Conservation (phyloP, 2,329 filamentous ascomycete species). For the Juglanconis oblonga region DNA sequence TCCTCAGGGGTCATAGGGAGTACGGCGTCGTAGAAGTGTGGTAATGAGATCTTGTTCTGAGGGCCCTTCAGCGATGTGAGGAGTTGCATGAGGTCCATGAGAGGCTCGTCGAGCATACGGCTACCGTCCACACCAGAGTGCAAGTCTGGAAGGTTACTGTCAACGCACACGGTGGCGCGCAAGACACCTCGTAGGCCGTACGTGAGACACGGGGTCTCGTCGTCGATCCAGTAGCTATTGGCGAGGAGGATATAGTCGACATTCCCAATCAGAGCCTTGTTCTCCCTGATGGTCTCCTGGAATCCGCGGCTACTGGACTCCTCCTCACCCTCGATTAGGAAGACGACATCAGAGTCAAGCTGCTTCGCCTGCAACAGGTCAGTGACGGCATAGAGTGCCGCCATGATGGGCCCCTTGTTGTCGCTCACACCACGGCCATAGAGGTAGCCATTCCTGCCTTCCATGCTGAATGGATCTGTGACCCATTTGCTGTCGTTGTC, state of each 20-base stretch:
- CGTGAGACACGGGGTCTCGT: conserved; percentile 90
- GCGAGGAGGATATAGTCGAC: conserved; percentile 94
- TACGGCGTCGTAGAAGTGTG: conserved; percentile 84
- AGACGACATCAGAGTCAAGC: conserved; percentile 84
- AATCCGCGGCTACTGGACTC: conserved; percentile 93
- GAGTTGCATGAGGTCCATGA: conserved; percentile 85
- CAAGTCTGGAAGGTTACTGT: conserved; percentile 81
- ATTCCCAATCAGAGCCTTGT: conserved; percentile 81
- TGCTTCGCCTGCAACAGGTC: conserved; percentile 82
- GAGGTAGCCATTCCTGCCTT: conserved; percentile 85
- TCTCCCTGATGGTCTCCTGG: conserved; percentile 72
- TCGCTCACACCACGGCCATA: conserved; percentile 97
- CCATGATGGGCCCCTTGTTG: conserved; percentile 95
- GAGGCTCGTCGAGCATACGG: conserved; percentile 80
- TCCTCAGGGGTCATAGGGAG: conserved; percentile 73
- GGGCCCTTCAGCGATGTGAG: conserved; percentile 78
- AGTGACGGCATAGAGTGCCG: conserved; percentile 88
- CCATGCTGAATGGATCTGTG: conserved; percentile 84
- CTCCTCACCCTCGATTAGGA: conserved; percentile 95
- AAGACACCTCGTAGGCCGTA: conserved; percentile 93
- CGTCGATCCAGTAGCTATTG: conserved; percentile 98
- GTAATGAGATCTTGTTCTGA: conserved; percentile 78
- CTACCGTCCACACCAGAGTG: conserved; percentile 98
- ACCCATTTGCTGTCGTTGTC: conserved; percentile 75
- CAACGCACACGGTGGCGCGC: conserved; percentile 85